Conservation (phyloP, 306 rosid genomes). For the Benincasa hispida region DNA sequence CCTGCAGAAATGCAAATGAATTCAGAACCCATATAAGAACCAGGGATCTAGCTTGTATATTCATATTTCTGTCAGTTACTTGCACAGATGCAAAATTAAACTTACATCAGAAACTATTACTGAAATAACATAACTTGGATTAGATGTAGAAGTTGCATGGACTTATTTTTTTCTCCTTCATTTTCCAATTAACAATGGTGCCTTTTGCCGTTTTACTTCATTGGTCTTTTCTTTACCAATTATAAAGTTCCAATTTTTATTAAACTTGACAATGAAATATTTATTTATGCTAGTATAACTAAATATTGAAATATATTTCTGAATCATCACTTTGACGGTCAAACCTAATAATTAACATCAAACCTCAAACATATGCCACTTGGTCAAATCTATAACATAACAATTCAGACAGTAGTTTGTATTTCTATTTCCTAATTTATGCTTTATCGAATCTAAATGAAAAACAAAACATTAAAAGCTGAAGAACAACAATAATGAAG, state of each 20-base stretch:
- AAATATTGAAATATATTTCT: background rate
- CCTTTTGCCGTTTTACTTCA: background rate
- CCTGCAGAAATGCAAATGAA: conserved; percentile 41
- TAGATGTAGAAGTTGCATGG: background rate
- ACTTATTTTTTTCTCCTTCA: background rate
- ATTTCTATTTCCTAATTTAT: background rate
- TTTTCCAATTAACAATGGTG: background rate
- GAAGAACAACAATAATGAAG: background rate
- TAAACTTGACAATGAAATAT: background rate
- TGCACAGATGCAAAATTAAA: background rate
- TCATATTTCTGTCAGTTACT: background rate
- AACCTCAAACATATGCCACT: background rate
- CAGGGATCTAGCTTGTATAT: background rate
- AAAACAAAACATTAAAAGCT: background rate
- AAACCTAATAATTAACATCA: background rate
- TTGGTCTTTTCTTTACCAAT: background rate
- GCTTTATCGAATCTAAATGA: background rate
- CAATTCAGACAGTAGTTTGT: background rate
- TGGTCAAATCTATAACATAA: too few relatives aligned
- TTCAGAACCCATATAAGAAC: background rate
- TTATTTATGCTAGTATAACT: background rate
- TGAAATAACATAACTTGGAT: background rate
- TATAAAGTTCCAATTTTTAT: background rate
- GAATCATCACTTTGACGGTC: background rate
- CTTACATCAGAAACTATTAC: background rate